phyloP scores from a whole-genome alignment of 768 basidiomycete genomes.

The Exsudoporus frostii region DNA sequence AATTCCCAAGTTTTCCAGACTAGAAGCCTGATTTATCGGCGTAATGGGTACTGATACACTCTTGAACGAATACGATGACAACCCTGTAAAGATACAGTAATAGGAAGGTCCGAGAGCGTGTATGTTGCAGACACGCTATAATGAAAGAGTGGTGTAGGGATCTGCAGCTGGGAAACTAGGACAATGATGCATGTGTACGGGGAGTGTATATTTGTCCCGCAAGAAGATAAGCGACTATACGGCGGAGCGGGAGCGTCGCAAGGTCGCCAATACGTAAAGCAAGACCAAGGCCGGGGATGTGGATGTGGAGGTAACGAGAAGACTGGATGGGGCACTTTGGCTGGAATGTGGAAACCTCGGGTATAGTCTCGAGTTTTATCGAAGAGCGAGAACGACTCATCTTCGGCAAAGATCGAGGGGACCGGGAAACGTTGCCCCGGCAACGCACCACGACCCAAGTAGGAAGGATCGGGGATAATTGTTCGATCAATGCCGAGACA shows the following conservation, averaged over 20 bases:
- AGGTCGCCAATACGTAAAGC: constrained; percentile 30
- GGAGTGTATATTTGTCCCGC: constrained; percentile 24
- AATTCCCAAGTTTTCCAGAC: neutral
- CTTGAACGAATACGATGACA: constrained; percentile 3
- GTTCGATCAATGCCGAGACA: constrained; percentile 19
- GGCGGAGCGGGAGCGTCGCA: constrained; percentile 28
- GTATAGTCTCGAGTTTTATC: constrained; percentile 39
- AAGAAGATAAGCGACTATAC: constrained; percentile 22
- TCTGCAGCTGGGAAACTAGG: constrained; percentile 12
- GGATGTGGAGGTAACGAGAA: constrained; percentile 18
- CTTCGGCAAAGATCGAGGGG: constrained; percentile 26
- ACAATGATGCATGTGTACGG: constrained; percentile 6
- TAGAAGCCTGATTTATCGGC: neutral
- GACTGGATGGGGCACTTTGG: constrained; percentile 13
- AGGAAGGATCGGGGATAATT: constrained; percentile 24
- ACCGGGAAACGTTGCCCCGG: constrained; percentile 13
- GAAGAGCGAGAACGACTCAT: constrained; percentile 20
- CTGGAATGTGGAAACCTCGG: constrained; percentile 33
- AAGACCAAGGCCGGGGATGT: constrained; percentile 27
- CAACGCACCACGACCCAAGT: constrained; percentile 15
- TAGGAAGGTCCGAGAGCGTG: constrained; percentile 7
- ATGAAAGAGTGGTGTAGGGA: neutral
- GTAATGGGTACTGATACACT: constrained; percentile 18
- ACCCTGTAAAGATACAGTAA: constrained; percentile 11
- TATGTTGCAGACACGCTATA: constrained; percentile 1